These are phyloP conservation scores for Raddia distichophylla DNA, from an alignment of 176 grass and related monocot genomes.

Conservation along the genomic window DNA sequence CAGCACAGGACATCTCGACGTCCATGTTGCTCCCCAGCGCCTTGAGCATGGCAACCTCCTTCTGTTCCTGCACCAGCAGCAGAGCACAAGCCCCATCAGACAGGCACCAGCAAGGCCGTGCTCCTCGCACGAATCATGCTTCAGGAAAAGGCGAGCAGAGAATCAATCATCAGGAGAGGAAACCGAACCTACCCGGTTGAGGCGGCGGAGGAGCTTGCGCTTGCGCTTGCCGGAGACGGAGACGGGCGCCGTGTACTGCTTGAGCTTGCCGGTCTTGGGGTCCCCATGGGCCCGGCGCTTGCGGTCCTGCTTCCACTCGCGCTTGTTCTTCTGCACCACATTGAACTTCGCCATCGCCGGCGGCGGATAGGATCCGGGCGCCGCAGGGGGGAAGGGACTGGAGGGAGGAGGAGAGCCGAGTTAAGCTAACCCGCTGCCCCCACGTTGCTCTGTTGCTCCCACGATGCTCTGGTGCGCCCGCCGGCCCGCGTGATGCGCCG, in stretches of 20 bases:
- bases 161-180: background rate
- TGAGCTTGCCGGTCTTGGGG: conserved; percentile 55
- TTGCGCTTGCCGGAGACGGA: conserved; percentile 64
- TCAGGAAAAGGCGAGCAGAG: background rate
- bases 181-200: conserved; percentile 39
- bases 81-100: background rate
- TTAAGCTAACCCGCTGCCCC: background rate
- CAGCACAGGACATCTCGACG: conserved; percentile 50
- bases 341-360: conserved; percentile 65
- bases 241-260: conserved; percentile 52
- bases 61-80: conserved; percentile 46
- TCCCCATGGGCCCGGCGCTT: conserved; percentile 59
- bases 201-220: conserved; percentile 55
- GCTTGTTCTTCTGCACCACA: conserved; percentile 64
- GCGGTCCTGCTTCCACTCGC: conserved; percentile 52
- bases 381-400: conserved; percentile 1
- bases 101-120: background rate
- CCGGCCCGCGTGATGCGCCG: too few relatives aligned
- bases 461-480: too few relatives aligned
- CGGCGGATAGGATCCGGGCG: conserved; percentile 29
- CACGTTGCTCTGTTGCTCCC: too few relatives aligned
- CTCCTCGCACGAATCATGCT: background rate
- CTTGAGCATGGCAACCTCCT: conserved; percentile 50
- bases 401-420: background rate
- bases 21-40: conserved; percentile 60